Percentiles rank a stretch among this genome's conserved stretches.
Evolutionary conservation across 2,329 filamentous ascomycete genomes (phyloP).

Genomic region (Fonsecaea multimorphosa): DNA sequence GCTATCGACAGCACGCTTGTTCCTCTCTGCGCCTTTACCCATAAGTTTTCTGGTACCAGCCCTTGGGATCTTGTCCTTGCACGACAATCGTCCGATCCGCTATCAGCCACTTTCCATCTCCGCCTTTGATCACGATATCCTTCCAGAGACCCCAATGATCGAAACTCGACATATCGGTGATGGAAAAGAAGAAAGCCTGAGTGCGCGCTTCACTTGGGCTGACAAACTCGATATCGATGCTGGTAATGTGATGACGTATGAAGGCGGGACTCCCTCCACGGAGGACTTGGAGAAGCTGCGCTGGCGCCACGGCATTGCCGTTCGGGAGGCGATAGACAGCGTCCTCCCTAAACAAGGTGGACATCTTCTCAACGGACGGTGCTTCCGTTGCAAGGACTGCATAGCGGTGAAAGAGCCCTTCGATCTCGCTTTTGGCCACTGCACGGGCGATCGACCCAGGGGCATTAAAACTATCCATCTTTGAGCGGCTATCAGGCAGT

Average conservation of each 20-base stretch:
- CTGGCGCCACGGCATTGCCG: slow-evolving; percentile 8
- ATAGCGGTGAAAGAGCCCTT: slow-evolving; percentile 16
- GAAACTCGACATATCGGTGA: not conserved
- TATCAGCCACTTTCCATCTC: slow-evolving; percentile 15
- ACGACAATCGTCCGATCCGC: slow-evolving; percentile 12
- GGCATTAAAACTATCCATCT: slow-evolving; percentile 4
- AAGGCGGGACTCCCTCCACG: slow-evolving; percentile 13
- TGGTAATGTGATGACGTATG: slow-evolving; percentile 24
- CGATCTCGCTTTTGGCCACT: slow-evolving; percentile 21
- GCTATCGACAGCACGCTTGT: no score
- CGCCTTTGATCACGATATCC: slow-evolving; percentile 6
- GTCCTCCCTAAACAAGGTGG: not conserved
- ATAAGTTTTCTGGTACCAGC: no score
- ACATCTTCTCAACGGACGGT: slow-evolving; percentile 1
- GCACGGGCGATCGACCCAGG: not conserved
- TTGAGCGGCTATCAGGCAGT: not conserved
- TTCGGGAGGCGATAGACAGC: slow-evolving; percentile 12
- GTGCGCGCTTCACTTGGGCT: slow-evolving; percentile 4
- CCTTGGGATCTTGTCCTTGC: slow-evolving; percentile 14
- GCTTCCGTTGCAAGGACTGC: slow-evolving; percentile 13
- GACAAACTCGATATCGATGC: slow-evolving; percentile 18
- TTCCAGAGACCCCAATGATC: slow-evolving; percentile 25
- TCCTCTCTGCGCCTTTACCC: no score
- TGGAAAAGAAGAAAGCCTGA: slow-evolving; percentile 3
- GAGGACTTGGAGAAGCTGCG: not conserved